These are phyloP conservation scores for Penicillium brevicompactum DNA, from an alignment of 2,329 filamentous ascomycete genomes.

Conservation along the genomic window DNA sequence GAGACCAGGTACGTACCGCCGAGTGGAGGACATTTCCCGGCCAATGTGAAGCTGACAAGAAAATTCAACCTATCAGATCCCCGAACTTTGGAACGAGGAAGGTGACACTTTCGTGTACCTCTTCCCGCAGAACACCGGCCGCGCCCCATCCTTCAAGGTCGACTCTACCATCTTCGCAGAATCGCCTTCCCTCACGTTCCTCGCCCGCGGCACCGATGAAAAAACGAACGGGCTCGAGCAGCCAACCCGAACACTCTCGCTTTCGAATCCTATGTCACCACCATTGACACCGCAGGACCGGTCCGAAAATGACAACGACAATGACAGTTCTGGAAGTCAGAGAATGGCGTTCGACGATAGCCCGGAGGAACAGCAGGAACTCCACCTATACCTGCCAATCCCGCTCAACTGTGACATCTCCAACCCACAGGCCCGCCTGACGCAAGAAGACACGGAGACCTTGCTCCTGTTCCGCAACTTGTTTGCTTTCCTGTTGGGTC, in stretches of 20 bases:
- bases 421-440: constrained; percentile 33
- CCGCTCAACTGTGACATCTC: constrained; percentile 55
- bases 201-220: constrained; percentile 56
- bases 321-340: constrained; percentile 50
- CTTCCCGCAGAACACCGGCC: constrained; percentile 59
- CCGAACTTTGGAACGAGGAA: constrained; percentile 64
- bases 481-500: constrained; percentile 65
- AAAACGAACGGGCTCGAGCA: constrained; percentile 43
- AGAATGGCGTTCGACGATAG: constrained; percentile 52
- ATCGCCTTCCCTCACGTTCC: constrained; percentile 57
- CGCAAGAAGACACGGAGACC: constrained; percentile 56
- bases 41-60: background rate
- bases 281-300: constrained; percentile 34
- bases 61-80: constrained; percentile 41
- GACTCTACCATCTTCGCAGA: constrained; percentile 61
- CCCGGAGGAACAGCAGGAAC: constrained; percentile 43
- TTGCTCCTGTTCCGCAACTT: constrained; percentile 64
- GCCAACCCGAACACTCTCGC: constrained; percentile 34
- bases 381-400: constrained; percentile 62
- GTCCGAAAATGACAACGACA: constrained; percentile 34
- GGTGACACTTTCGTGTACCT: constrained; percentile 67
- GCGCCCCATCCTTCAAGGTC: constrained; percentile 63
- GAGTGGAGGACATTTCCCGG: background rate
- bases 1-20: constrained; percentile 50
- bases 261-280: constrained; percentile 33